Evolutionary conservation across 164 flowering plant genomes (phyloP).

Genomic region (Vitis rupestris): DNA sequence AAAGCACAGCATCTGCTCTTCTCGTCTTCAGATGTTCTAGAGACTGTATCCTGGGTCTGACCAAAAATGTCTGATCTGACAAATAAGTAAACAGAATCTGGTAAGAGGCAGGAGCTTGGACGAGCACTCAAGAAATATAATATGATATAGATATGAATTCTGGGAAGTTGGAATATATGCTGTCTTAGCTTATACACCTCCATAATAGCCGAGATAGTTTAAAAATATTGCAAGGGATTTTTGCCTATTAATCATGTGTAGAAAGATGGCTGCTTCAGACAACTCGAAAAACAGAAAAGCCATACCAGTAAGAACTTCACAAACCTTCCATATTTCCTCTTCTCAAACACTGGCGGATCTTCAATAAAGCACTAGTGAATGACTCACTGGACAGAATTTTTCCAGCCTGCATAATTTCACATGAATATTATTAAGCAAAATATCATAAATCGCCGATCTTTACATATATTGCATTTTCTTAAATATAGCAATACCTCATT

Average conservation of each 20-base stretch:
- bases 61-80: slow-evolving; percentile 52
- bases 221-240: too few relatives aligned
- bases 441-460: too few relatives aligned
- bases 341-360: slow-evolving; percentile 53
- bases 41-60: slow-evolving; percentile 30
- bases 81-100: slow-evolving; percentile 17
- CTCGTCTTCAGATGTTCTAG: slow-evolving; percentile 44
- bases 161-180: too few relatives aligned
- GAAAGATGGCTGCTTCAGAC: not conserved
- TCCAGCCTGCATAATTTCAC: slow-evolving; percentile 44
- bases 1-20: slow-evolving; percentile 40
- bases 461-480: too few relatives aligned
- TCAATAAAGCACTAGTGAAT: slow-evolving; percentile 52
- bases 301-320: slow-evolving; percentile 3
- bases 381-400: slow-evolving; percentile 46
- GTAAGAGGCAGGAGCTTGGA: slow-evolving; percentile 8
- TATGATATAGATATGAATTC: too few relatives aligned
- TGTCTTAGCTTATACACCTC: too few relatives aligned
- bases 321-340: slow-evolving; percentile 56
- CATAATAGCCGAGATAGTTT: too few relatives aligned
- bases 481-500: slow-evolving; percentile 55
- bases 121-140: not conserved
- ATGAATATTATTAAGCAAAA: not conserved
- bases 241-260: too few relatives aligned
- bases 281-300: not conserved